These are phyloP conservation scores for Coniochaeta prunicola DNA, from an alignment of 2,329 filamentous ascomycete species.

Conservation along the genomic window DNA sequence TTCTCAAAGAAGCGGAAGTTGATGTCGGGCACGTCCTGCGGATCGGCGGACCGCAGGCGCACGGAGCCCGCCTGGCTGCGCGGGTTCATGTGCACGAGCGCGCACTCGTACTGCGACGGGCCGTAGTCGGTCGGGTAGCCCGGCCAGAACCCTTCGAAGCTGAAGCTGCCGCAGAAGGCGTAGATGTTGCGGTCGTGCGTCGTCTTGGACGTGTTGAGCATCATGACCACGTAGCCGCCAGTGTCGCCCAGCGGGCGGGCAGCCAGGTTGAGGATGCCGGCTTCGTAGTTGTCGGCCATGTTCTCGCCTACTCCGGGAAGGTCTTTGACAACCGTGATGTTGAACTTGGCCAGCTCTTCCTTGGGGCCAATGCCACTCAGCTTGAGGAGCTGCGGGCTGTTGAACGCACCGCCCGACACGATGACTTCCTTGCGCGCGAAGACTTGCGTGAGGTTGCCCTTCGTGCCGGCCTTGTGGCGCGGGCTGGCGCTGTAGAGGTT, in stretches of 20 bases:
- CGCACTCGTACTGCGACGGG: constrained; percentile 25
- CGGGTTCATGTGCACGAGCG: constrained; percentile 49
- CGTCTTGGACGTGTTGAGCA: constrained; percentile 18
- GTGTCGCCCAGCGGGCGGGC: constrained; percentile 22
- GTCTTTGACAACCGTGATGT: constrained; percentile 4
- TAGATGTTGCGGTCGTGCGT: constrained; percentile 21
- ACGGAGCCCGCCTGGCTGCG: constrained; percentile 52
- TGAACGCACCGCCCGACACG: constrained; percentile 34
- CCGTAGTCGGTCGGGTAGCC: constrained; percentile 21
- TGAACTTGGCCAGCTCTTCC: constrained; percentile 2
- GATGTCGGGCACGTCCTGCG: constrained; percentile 51
- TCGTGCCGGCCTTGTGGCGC: constrained; percentile 20
- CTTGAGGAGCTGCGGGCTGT: constrained; percentile 16
- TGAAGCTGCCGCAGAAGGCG: constrained; percentile 22
- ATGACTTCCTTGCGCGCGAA: constrained; percentile 37
- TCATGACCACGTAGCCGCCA: constrained; percentile 15
- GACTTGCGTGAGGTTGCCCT: constrained; percentile 13
- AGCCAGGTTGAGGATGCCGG: constrained; percentile 30
- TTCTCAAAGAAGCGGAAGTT: constrained; percentile 47
- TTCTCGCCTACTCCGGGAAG: constrained; percentile 58
- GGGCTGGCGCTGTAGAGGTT: constrained; percentile 35
- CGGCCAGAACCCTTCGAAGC: constrained; percentile 24
- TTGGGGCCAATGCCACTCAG: constrained; percentile 4
- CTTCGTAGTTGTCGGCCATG: constrained; percentile 47
- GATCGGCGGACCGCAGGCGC: constrained; percentile 46